Conservation (phyloP, 2,329 filamentous ascomycete genomes). For the Kalaharituber pfeilii region DNA sequence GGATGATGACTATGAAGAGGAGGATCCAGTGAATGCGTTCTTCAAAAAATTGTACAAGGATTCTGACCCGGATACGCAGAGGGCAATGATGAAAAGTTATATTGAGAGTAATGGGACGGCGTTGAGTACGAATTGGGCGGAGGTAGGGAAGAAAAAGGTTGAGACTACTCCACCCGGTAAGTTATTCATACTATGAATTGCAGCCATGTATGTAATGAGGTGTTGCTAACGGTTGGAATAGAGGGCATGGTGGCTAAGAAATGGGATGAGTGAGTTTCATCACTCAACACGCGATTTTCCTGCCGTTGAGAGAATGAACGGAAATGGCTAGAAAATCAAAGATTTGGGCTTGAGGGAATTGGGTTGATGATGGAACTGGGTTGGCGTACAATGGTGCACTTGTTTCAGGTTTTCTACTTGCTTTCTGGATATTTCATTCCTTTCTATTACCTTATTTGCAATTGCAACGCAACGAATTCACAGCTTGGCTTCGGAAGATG, state of each 20-base stretch:
- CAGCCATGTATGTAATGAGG: background rate
- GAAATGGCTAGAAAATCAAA: no score
- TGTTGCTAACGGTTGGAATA: constrained; percentile 3
- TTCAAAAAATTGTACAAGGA: constrained; percentile 78
- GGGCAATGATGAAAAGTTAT: constrained; percentile 97
- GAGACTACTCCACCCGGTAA: constrained; percentile 46
- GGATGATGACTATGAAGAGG: constrained; percentile 37
- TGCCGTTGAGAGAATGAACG: no score
- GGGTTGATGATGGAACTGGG: no score
- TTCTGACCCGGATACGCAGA: constrained; percentile 59
- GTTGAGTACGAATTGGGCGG: constrained; percentile 74
- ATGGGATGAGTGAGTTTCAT: constrained; percentile 40
- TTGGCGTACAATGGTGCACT: no score
- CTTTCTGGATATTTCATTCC: no score
- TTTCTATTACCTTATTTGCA: no score
- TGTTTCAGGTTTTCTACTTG: no score
- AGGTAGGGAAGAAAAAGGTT: constrained; percentile 56
- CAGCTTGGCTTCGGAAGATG: no score
- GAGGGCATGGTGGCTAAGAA: constrained; percentile 63
- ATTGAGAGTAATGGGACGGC: constrained; percentile 84
- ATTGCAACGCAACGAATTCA: no score
- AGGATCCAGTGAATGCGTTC: constrained; percentile 56
- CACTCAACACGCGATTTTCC: no score
- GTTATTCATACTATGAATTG: background rate
- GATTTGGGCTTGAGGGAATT: no score